Evolutionary conservation across 2,329 filamentous ascomycete species (phyloP).

Genomic region (Colletotrichum euphorbiae): DNA sequence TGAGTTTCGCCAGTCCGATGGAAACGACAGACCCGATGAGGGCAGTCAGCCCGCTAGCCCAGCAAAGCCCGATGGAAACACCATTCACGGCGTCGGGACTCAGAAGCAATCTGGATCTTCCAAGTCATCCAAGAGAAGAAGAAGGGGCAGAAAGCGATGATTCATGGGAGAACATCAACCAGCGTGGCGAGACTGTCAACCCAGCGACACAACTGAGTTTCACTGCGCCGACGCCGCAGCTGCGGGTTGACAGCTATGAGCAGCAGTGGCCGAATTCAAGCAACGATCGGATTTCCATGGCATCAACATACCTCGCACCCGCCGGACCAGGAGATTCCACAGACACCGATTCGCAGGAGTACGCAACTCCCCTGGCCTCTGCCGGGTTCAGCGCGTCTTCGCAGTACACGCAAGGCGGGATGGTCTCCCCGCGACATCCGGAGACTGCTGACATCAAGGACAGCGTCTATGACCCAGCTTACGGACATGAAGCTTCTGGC

Average conservation of each 20-base stretch:
- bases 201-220: not conserved
- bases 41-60: not conserved
- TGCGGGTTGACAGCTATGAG: constrained; percentile 29
- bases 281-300: constrained; percentile 28
- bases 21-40: not conserved
- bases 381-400: constrained; percentile 31
- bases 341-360: constrained; percentile 36
- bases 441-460: constrained; percentile 17
- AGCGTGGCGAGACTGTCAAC: constrained; percentile 10
- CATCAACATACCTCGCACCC: constrained; percentile 18
- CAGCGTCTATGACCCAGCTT: constrained; percentile 7
- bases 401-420: constrained; percentile 23
- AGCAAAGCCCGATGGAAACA: constrained; percentile 4
- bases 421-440: constrained; percentile 17
- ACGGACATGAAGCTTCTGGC: not conserved
- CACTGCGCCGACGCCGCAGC: constrained; percentile 8
- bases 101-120: constrained; percentile 25
- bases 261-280: constrained; percentile 32
- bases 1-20: constrained; percentile 5
- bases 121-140: constrained; percentile 37
- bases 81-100: constrained; percentile 14
- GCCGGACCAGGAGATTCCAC: constrained; percentile 31
- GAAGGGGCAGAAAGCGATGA: constrained; percentile 39
- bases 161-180: constrained; percentile 35
- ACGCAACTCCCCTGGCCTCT: constrained; percentile 31